Percentiles rank a stretch among this genome's conserved stretches.
phyloP scores from a whole-genome alignment of 1,284 basidiomycete genomes.

The Cryptococcus sp. region DNA sequence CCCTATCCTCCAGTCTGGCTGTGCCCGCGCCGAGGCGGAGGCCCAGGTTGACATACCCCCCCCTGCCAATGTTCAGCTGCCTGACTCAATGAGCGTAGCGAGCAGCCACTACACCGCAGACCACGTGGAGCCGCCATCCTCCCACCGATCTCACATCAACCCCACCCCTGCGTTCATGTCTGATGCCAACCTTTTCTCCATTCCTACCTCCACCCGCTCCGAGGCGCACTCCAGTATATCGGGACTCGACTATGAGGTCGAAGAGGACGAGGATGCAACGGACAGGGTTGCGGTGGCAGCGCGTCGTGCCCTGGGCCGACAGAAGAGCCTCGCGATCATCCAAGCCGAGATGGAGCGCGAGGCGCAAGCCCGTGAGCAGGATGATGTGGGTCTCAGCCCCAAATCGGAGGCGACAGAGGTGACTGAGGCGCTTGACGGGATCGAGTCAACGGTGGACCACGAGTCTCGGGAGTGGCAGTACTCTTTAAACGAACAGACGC shows the following conservation, averaged over 20 bases:
- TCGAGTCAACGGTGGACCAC: background rate
- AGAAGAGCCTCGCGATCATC: conserved; percentile 39
- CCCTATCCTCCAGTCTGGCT: conserved; percentile 29
- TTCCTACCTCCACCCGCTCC: conserved; percentile 8
- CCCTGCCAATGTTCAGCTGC: background rate
- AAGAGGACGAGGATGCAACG: conserved; percentile 4
- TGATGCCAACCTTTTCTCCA: background rate
- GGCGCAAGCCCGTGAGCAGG: conserved; percentile 7
- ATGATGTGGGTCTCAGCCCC: conserved; percentile 9
- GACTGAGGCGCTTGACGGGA: background rate
- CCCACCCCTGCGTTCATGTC: no score
- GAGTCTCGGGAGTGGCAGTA: no score
- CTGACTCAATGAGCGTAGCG: conserved; percentile 19
- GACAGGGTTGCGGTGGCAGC: conserved; percentile 32
- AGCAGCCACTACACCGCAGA: conserved; percentile 21
- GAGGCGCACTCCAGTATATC: conserved; percentile 16
- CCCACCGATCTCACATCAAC: background rate
- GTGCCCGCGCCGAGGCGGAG: conserved; percentile 27
- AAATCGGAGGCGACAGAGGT: background rate
- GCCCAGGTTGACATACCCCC: conserved; percentile 1
- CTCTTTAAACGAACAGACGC: background rate
- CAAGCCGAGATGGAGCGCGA: conserved; percentile 22
- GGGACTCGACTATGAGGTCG: conserved; percentile 16
- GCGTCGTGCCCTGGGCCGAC: conserved; percentile 34
- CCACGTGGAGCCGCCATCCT: background rate